Evolutionary conservation across 495 filamentous ascomycete genomes (phyloP), one percentile per base, ranked within the genome.

Genomic region (Annulohypoxylon moriforme): DNA sequence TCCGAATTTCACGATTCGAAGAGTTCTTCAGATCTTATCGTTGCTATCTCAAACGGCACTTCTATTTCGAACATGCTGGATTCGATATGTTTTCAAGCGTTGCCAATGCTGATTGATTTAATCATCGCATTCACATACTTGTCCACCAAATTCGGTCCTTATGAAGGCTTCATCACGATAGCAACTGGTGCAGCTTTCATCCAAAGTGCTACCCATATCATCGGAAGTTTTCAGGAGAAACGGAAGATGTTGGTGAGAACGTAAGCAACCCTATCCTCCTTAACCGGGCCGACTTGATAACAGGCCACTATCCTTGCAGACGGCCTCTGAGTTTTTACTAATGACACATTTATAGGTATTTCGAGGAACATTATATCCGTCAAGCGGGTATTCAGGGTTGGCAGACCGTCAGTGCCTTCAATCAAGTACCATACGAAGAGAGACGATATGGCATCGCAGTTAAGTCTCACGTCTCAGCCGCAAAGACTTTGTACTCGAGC

Each of bases 1-100:
- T 90, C 89, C 66, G 92, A 95, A 72, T 94, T 94, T 66, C 92
- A 96, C 74, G 90, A 89, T 65, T 85, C 85, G 57, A 94, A 93
- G 80, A 87, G 87, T 60, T 90, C 88, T 3, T 92, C 89, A 6
- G 90, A 94, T 71, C 83, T 94, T 34, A 88, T 87, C 67, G 84
- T 88, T 69, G 87, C 91, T 2, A 87, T 94, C 29, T 82, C 83
- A 29, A 89, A 90, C 68, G 93, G 90, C 6, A 78, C 83, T 27
- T 86, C 87, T 38, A 81, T 94, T 13, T 86, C 85, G 40, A 83
- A 85, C 65, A 81, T 94, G 55, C 80, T 92, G 24, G 89, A 93
- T 52, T 87, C 86, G 10, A 78, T 93, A 47, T 84, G 89, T 52
- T 93, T 94, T 74, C 82, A 86, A 22, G 82, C 93, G 4, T 74